These are phyloP conservation scores for Coniferiporia sulphurascens DNA, from an alignment of 1,284 basidiomycete species.

Conservation along the genomic window DNA sequence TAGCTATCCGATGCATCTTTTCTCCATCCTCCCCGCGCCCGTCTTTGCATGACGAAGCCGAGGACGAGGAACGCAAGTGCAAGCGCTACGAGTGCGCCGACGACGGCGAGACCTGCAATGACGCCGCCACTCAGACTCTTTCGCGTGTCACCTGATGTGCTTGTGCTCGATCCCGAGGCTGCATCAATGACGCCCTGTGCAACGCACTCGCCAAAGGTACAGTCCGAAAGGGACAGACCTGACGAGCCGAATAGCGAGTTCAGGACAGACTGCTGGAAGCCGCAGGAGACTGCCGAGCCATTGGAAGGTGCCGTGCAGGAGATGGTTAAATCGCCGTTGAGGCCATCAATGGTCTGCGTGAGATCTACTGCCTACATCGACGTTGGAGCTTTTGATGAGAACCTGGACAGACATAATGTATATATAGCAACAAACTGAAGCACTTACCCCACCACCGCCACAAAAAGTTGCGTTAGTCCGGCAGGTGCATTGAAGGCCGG, in stretches of 20 bases:
- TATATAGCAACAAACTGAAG: slow-evolving; percentile 14
- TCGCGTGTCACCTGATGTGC: slow-evolving; percentile 26
- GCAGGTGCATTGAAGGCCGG: slow-evolving; percentile 71
- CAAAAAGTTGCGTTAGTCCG: slow-evolving; percentile 69
- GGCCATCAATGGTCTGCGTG: slow-evolving; percentile 50
- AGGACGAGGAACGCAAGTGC: slow-evolving; percentile 54
- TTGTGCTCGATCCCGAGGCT: slow-evolving; percentile 30
- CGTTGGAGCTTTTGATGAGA: background rate
- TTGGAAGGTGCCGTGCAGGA: slow-evolving; percentile 51
- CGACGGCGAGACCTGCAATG: slow-evolving; percentile 81
- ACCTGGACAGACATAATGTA: slow-evolving; percentile 5
- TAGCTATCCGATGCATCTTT: slow-evolving; percentile 6
- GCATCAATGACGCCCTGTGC: slow-evolving; percentile 70
- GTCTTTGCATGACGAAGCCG: slow-evolving; percentile 58
- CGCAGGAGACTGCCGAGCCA: slow-evolving; percentile 52
- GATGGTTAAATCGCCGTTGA: slow-evolving; percentile 60
- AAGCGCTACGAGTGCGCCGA: slow-evolving; percentile 60
- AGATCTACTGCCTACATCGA: slow-evolving; percentile 38
- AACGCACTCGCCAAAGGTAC: slow-evolving; percentile 84
- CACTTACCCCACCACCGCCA: slow-evolving; percentile 36
- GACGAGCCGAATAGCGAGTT: slow-evolving; percentile 62
- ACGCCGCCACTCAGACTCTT: slow-evolving; percentile 67
- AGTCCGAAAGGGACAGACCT: slow-evolving; percentile 68
- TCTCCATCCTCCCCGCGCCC: slow-evolving; percentile 44
- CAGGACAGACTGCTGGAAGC: slow-evolving; percentile 71